These are phyloP conservation scores for Maudiozyma serrabonitensis DNA, from an alignment of 805 yeast genomes.

Conservation along the genomic window DNA sequence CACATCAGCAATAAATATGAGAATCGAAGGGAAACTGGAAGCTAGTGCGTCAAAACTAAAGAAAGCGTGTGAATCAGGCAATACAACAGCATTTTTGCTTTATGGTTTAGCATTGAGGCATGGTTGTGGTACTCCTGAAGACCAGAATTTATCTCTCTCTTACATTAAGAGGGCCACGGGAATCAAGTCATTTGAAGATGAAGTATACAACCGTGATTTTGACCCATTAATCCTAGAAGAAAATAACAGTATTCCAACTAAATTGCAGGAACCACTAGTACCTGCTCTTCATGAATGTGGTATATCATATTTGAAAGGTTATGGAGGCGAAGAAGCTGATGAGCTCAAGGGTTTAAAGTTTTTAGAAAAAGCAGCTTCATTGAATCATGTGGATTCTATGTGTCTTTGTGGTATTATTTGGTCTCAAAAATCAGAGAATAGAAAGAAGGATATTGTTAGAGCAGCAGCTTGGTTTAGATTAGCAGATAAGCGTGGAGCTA, in stretches of 20 bases:
- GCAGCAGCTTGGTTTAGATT: slow-evolving; percentile 66
- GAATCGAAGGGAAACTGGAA: slow-evolving; percentile 49
- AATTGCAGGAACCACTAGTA: slow-evolving; percentile 36
- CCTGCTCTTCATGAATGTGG: slow-evolving; percentile 56
- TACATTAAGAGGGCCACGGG: slow-evolving; percentile 52
- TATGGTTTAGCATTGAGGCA: slow-evolving; percentile 58
- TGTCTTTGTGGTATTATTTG: slow-evolving; percentile 60
- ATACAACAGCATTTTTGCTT: slow-evolving; percentile 55
- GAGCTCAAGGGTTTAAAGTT: slow-evolving; percentile 48
- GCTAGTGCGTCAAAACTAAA: slow-evolving; percentile 64
- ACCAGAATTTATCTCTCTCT: slow-evolving; percentile 42
- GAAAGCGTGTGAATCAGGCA: slow-evolving; percentile 53
- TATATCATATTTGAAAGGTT: slow-evolving; percentile 43
- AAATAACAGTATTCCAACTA: slow-evolving; percentile 26
- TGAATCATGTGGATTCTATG: slow-evolving; percentile 64
- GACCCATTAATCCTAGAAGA: slow-evolving; percentile 31
- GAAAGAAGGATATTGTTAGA: slow-evolving; percentile 46
- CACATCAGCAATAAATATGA: slow-evolving; percentile 35
- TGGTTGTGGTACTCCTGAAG: slow-evolving; percentile 60
- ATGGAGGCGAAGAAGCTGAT: slow-evolving; percentile 40
- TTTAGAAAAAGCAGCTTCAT: slow-evolving; percentile 53
- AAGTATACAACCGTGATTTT: slow-evolving; percentile 15
- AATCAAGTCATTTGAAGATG: slow-evolving; percentile 21
- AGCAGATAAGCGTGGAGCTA: slow-evolving; percentile 53
- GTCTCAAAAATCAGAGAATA: slow-evolving; percentile 41